Conservation (phyloP, 805 yeast species). For the Lachancea nothofagi region DNA sequence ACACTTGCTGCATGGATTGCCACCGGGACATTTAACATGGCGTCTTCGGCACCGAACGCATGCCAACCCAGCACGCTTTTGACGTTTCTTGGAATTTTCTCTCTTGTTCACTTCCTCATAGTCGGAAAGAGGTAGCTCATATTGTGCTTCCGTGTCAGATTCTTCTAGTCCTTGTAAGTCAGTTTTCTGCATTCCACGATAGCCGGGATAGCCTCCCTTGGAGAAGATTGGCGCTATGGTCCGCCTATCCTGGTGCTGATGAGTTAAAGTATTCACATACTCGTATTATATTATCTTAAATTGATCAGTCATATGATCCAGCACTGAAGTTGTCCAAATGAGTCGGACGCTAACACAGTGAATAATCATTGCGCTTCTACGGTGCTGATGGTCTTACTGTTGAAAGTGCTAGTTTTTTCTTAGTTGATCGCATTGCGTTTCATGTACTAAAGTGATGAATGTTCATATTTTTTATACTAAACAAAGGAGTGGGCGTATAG, state of each 20-base stretch:
- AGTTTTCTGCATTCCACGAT: neutral
- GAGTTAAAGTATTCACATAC: neutral
- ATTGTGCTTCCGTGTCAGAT: neutral
- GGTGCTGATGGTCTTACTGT: too few species aligned
- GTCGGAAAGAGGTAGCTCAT: neutral
- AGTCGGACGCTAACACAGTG: too few species aligned
- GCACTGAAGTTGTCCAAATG: too few species aligned
- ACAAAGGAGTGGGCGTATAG: too few species aligned
- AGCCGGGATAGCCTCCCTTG: too few species aligned
- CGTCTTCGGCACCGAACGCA: conserved; percentile 66
- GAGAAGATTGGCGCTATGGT: neutral
- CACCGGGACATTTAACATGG: conserved; percentile 75
- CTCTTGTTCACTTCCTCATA: neutral
- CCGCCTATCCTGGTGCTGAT: neutral
- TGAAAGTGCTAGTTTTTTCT: too few species aligned
- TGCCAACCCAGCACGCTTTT: conserved; percentile 28
- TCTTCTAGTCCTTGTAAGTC: neutral
- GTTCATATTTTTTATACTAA: too few species aligned
- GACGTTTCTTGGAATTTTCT: conserved; percentile 13
- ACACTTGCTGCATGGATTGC: conserved; percentile 67
- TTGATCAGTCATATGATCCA: too few species aligned
- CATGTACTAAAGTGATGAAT: too few species aligned
- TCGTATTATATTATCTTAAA: too few species aligned
- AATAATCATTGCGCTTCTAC: too few species aligned
- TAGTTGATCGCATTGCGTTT: too few species aligned